These are phyloP conservation scores for Xanthoconium stramineum DNA, from an alignment of 768 basidiomycete genomes.

Conservation along the genomic window DNA sequence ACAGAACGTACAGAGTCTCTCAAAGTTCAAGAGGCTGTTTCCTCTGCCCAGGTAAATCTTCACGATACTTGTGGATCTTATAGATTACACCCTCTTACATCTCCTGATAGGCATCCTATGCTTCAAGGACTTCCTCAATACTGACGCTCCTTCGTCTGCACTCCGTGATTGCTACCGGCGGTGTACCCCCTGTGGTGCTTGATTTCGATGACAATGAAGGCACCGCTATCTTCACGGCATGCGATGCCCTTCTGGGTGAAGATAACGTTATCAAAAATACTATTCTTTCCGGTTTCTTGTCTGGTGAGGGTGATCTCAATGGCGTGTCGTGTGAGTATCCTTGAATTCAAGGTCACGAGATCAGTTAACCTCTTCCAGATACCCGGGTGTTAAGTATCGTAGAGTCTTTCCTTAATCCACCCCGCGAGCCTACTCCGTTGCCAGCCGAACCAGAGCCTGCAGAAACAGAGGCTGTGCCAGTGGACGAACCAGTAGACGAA, in stretches of 20 bases:
- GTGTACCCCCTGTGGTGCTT: constrained; percentile 40
- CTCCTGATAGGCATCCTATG: constrained; percentile 40
- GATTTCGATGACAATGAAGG: constrained; percentile 51
- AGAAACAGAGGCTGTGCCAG: constrained; percentile 30
- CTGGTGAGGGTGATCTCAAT: constrained; percentile 55
- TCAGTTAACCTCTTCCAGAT: constrained; percentile 39
- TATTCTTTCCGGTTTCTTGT: constrained; percentile 53
- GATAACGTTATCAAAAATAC: constrained; percentile 49
- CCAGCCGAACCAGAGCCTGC: constrained; percentile 32
- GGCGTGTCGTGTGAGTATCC: constrained; percentile 59
- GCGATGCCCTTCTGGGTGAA: constrained; percentile 54
- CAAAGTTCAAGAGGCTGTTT: constrained; percentile 53
- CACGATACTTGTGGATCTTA: not conserved
- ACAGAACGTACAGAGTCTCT: constrained; percentile 54
- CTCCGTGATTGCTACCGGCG: constrained; percentile 43
- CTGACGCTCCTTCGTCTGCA: constrained; percentile 61
- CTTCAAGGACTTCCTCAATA: constrained; percentile 46
- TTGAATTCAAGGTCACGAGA: not conserved
- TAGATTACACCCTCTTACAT: not conserved
- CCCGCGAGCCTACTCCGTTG: constrained; percentile 30
- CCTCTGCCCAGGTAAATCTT: constrained; percentile 53
- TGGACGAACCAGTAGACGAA: constrained; percentile 24
- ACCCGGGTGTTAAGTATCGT: constrained; percentile 58
- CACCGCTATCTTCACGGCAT: constrained; percentile 49
- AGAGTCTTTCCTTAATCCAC: constrained; percentile 50